A percentile compares a stretch with the other conserved stretches of the same genome.
phyloP scores from a whole-genome alignment of 352 stramenopile species.

The Phytophthora boehmeriae region DNA sequence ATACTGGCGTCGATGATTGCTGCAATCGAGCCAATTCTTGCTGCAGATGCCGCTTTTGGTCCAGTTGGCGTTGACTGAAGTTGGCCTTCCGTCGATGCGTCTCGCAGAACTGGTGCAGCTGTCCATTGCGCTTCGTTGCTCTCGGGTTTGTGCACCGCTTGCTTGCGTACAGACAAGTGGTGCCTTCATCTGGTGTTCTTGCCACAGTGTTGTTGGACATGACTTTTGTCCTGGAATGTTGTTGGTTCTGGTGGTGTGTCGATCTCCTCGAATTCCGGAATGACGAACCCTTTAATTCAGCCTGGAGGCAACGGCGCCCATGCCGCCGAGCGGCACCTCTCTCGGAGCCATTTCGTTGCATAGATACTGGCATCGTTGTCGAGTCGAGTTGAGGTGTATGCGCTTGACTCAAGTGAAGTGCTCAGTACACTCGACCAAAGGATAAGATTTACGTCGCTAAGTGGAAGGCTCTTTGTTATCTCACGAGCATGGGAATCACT shows the following conservation, averaged over 20 bases:
- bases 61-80: constrained; percentile 25
- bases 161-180: constrained; percentile 35
- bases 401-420: too few species aligned
- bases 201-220: constrained; percentile 1
- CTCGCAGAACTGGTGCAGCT: constrained; percentile 40
- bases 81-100: constrained; percentile 28
- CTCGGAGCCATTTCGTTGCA: too few species aligned
- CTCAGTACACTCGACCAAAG: too few species aligned
- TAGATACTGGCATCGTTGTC: too few species aligned
- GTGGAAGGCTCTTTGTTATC: too few species aligned
- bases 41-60: constrained; percentile 19
- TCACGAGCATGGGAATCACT: too few species aligned
- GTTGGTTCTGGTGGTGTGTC: not conserved
- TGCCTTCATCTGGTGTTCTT: not conserved
- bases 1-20: not conserved
- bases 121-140: constrained; percentile 40
- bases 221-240: not conserved
- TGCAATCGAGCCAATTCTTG: constrained; percentile 11
- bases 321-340: too few species aligned
- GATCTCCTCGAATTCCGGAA: not conserved
- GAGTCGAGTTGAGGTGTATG: too few species aligned
- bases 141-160: constrained; percentile 39
- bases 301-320: too few species aligned
- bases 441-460: too few species aligned
- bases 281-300: too few species aligned